Conservation (phyloP, 805 yeast genomes). For the Lipomyces yamanashiensis region DNA sequence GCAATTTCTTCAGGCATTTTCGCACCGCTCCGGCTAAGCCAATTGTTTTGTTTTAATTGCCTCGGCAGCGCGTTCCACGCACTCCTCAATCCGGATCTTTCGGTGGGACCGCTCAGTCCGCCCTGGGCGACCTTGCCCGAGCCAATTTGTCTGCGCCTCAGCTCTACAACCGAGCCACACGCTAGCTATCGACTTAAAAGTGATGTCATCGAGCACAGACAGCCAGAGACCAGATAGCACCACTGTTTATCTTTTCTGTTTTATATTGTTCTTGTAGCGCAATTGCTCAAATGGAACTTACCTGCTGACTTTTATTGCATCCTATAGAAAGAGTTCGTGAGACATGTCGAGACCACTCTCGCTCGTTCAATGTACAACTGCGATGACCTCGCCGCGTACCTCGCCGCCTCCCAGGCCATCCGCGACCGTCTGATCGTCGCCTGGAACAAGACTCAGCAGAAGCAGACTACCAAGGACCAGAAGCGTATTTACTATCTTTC, state of each 20-base stretch:
- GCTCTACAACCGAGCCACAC: neutral
- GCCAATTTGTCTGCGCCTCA: conserved; percentile 3
- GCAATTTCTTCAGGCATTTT: no score
- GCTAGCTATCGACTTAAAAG: neutral
- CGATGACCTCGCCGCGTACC: conserved; percentile 90
- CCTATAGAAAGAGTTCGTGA: conserved; percentile 64
- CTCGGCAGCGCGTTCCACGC: no score
- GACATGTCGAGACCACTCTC: conserved; percentile 86
- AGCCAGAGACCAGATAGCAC: neutral
- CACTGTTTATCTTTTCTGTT: no score
- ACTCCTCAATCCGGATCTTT: no score
- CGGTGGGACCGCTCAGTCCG: no score
- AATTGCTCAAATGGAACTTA: neutral
- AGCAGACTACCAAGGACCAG: conserved; percentile 79
- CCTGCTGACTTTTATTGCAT: neutral
- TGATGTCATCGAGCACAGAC: conserved; percentile 7
- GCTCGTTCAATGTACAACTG: conserved; percentile 93
- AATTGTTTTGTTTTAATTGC: no score
- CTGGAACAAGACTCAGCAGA: conserved; percentile 94
- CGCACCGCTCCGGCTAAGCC: no score
- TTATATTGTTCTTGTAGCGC: no score
- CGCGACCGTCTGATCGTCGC: conserved; percentile 80
- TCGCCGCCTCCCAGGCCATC: conserved; percentile 78
- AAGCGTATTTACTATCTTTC: conserved; percentile 87
- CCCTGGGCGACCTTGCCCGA: no score